Percentiles rank a stretch among this genome's conserved stretches.
phyloP scores from a whole-genome alignment of 257 asterid species.

The Solanum etuberosum region DNA sequence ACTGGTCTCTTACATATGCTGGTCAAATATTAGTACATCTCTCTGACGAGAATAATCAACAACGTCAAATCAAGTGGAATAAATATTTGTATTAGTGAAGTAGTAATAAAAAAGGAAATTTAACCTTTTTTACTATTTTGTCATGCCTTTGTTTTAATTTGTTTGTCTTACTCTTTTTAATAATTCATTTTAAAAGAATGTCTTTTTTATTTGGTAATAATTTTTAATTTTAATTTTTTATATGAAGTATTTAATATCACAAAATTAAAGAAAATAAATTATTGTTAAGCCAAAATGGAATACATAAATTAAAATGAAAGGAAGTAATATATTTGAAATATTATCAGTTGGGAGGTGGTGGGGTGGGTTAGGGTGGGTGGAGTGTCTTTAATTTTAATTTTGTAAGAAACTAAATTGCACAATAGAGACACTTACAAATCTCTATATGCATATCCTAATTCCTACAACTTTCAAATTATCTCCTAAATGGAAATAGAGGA shows the following conservation, averaged over 20 bases:
- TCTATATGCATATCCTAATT: neutral
- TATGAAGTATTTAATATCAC: no score
- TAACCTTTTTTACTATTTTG: neutral
- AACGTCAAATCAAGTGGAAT: neutral
- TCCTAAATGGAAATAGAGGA: neutral
- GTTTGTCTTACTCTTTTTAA: no score
- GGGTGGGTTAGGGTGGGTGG: neutral
- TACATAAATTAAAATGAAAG: no score
- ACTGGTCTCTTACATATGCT: neutral
- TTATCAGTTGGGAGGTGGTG: neutral
- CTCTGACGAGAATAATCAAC: neutral
- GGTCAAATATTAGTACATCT: neutral
- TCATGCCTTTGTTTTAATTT: fast-evolving
- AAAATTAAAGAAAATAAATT: no score
- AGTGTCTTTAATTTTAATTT: neutral
- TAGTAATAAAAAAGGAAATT: neutral
- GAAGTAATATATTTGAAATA: neutral
- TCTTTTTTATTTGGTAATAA: neutral
- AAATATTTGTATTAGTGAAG: neutral
- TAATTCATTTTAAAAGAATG: fast-evolving
- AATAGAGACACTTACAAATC: no score
- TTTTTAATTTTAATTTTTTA: neutral
- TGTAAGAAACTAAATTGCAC: neutral
- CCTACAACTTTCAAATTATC: neutral
- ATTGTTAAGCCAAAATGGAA: no score